Base-by-base conservation (phyloP, 257 asterid species). In the Fraxinus quadrangulata region DNA sequence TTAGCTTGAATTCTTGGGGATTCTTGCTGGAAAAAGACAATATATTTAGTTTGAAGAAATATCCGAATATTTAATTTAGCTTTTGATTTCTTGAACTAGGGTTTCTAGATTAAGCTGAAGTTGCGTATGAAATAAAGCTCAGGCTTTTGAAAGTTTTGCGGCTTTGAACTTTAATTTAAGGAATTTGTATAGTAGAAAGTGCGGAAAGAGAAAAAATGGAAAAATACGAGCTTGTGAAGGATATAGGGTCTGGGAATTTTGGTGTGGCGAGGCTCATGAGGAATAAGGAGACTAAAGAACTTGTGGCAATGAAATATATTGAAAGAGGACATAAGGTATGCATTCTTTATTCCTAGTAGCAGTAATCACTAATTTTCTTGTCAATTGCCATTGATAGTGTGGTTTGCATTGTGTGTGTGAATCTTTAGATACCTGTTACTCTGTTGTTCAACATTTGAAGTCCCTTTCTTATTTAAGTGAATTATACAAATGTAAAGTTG, bases 101-200 rank as follows among this genome's bases (percentile, higher is more conserved):
- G 71, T 74, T 74, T 79, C 54, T 49, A 68, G 31, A 80, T 85
- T 85, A 81, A 76, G 87, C 85, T 77, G 47, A 67, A 37, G 61
- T 74, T 67, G 13, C 45, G 12, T 8, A 39, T 39, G 45, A 45
- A 45, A 45, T 11, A 45, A 45, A 45, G 51, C 51, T 45, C 17
- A 0, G 17, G 19, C 51, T 45, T 45, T 45, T 13, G 19, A 13
- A 39, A 45, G 19, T 45, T 45, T 45, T 12, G 51, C 51, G 51
- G 3, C 5, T 45, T 45, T 45, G 51, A 45, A 45, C 51, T 45
- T 45, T 45, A 45, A 45, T 45, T 13, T 13, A 45, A 45, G 51
- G 51, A 45, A 13, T 45, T 45, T 12, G 51, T 45, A 13, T 12
- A 45, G 51, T 45, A 45, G 51, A 8, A 8, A 39, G 13, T 39